Evolutionary conservation across 768 basidiomycete genomes (phyloP), one percentile per base, ranked within the genome.

Genomic region (Lepiota subincarnata): DNA sequence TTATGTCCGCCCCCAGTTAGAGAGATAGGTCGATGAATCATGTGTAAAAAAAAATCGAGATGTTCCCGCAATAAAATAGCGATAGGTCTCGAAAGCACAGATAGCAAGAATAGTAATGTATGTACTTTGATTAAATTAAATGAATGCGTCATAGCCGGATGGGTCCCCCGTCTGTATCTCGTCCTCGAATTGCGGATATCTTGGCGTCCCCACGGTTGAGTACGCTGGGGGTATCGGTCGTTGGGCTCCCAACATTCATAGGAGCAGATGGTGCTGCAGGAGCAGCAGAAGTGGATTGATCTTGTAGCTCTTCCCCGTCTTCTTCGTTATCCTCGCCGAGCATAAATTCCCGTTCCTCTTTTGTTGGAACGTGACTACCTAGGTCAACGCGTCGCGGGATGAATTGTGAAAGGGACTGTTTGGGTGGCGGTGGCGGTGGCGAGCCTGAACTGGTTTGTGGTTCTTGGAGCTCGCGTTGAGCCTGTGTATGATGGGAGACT

Each of bases 401-500:
- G 6, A 50, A 50, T 16, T 55, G 44, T 35, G 53, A 40, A 28
- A 57, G 57, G 7, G 64, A 53, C 18, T 55, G 59, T 19, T 62
- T 39, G 4, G 62, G 39, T n/a, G 60, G 50, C 22, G 63, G 50
- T 3, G 53, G 52, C 10, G 58, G 39, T 16, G 64, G 53, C 16
- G 60, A 44, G 18, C 13, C 28, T 20, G 63, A 55, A 50, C 57
- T 59, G 2, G 64, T 58, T 26, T 60, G 58, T 14, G 65, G 63
- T 44, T 60, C 62, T 16, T 40, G 39, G 5, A 48, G 24, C 28
- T 66, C 65, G 20, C 57, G 60, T 11, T 62, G 60, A 6, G 66
- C 63, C 60, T 72, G 73, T 1, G 69, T 64, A 41, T 75, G 74
- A 46, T 76, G 75, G 2, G 73, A 74, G n/a, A 74, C 58, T 11